Base-by-base conservation (phyloP, 495 filamentous ascomycete species). In the Hyaloscypha bicolor region DNA sequence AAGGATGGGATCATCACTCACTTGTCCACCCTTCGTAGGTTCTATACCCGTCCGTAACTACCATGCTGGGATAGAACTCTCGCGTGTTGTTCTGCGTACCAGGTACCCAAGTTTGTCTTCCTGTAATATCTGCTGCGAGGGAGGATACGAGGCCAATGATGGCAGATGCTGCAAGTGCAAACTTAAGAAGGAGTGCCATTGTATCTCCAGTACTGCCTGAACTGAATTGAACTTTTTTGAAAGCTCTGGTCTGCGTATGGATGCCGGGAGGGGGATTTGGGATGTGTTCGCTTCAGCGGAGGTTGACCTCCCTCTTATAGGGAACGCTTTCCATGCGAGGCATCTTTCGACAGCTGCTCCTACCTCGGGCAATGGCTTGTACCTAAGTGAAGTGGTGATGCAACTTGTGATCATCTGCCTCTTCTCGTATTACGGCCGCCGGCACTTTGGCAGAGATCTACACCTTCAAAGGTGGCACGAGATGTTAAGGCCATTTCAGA, bases 21-120 rank as follows among this genome's bases (percentile, higher is more conserved):
- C 68, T 9, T 14, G 52, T n/a, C 60, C 62, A 71, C 30, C 61
- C 61, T 22, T 71, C 55, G 35, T 71, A 71, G 9, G 31, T 67
- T 14, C 22, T 39, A 33, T 4, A 31, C 14, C 69, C 60, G 9
- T 31, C 14, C 21, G 39, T 61, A 31, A 58, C 35, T 6, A 30
- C n/a, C 55, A 67, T 37, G 8, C 31, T 64, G 16, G 67, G 61
- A 30, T 71, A 67, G 61, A 71, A 71, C 35, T 71, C 69, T 64
- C 64, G 69, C 11, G 69, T 71, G 45, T 64, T 71, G 55, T 71
- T 71, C 9, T 51, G 56, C 2, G 60, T 67, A 1, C 64, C 64
- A 2, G 69, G 69, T 6, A 57, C 33, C 8, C 19, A 67, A 21
- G 39, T 39, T 56, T 61, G 61, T n/a, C 65, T 58, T 9, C 9